phyloP scores from a whole-genome alignment of 148 eudicot genomes.

The Rhododendron ferrugineum region DNA sequence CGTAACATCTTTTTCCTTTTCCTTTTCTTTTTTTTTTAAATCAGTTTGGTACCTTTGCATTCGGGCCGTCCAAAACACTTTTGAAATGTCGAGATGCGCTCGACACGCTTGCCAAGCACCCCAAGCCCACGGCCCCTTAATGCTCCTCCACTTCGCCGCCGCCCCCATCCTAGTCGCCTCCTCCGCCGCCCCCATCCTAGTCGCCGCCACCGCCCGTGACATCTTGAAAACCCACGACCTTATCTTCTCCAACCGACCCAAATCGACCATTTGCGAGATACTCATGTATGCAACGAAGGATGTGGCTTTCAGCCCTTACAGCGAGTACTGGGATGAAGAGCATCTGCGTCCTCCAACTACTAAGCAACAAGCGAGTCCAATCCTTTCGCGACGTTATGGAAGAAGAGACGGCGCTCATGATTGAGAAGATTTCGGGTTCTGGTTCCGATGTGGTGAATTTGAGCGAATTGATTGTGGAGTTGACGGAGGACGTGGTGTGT shows the following conservation, averaged over 20 bases:
- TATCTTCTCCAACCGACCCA: constrained; percentile 21
- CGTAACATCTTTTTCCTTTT: too few relatives aligned
- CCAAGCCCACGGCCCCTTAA: constrained; percentile 35
- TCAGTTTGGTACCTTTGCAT: too few relatives aligned
- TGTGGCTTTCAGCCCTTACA: background rate
- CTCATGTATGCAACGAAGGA: background rate
- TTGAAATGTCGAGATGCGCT: too few relatives aligned
- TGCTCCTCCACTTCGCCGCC: constrained; percentile 44
- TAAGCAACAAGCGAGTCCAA: constrained; percentile 23
- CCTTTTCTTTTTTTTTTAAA: too few relatives aligned
- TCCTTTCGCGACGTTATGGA: constrained; percentile 17
- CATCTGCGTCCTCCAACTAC: constrained; percentile 38
- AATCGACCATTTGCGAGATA: background rate
- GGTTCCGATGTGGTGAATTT: constrained; percentile 19
- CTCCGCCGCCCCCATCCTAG: constrained; percentile 32
- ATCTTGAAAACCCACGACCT: constrained; percentile 60
- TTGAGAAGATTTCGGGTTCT: constrained; percentile 2
- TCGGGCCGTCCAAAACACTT: too few relatives aligned
- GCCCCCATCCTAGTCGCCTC: constrained; percentile 38
- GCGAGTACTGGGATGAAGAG: constrained; percentile 13
- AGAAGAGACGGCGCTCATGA: constrained; percentile 11
- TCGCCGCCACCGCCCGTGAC: constrained; percentile 31
- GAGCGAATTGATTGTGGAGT: constrained; percentile 21
- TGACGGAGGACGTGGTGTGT: background rate
- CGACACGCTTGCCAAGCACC: too few relatives aligned